phyloP scores from a whole-genome alignment of 108 stramenopile species.

The Hondaea fermentalgiana region DNA sequence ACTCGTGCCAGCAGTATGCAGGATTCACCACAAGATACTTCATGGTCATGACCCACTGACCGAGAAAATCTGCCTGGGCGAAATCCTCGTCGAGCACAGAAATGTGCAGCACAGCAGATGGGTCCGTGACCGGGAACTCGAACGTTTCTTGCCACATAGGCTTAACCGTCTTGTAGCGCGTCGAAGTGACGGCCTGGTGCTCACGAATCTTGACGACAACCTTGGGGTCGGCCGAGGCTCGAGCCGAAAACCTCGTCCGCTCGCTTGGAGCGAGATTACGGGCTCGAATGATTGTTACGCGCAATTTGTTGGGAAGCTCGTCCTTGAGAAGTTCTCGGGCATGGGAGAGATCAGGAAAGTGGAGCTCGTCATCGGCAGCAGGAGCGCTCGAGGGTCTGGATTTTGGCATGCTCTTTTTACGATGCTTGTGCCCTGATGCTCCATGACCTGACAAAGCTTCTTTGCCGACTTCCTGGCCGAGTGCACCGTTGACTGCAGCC shows the following conservation, averaged over 20 bases:
- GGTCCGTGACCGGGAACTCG: not conserved
- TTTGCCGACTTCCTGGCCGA: too few species aligned
- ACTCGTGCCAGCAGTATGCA: not conserved
- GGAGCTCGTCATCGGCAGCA: not conserved
- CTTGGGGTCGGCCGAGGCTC: not conserved
- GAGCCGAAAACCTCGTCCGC: not conserved
- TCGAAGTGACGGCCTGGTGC: not conserved
- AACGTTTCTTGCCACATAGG: not conserved
- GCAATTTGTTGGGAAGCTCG: not conserved
- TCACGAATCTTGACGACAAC: not conserved
- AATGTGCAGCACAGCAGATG: not conserved
- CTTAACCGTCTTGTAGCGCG: not conserved
- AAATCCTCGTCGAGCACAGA: not conserved
- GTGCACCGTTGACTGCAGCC: too few species aligned
- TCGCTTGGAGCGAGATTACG: not conserved
- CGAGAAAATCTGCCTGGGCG: not conserved
- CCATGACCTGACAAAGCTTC: too few species aligned
- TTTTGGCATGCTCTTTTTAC: not conserved
- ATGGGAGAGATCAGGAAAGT: not conserved
- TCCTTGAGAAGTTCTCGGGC: not conserved
- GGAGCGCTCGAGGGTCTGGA: not conserved
- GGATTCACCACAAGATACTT: not conserved
- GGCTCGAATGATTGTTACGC: not conserved
- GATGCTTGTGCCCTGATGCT: not conserved
- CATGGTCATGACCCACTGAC: conserved; percentile 6